A percentile compares a stretch with the other conserved stretches of the same genome.
Conservation (phyloP, 2,329 filamentous ascomycete genomes). For the Nemania abortiva region DNA sequence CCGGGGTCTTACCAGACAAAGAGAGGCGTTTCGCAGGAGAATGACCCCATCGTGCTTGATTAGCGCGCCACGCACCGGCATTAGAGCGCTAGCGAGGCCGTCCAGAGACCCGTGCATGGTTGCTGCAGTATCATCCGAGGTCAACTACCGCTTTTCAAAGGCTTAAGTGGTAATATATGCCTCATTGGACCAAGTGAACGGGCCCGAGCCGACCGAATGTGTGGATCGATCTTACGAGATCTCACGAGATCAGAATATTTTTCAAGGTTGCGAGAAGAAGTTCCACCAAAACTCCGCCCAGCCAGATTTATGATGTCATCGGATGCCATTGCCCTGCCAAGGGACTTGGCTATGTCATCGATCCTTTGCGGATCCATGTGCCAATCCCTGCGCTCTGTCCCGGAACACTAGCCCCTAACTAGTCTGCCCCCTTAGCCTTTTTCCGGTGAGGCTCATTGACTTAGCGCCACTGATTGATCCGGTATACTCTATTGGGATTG, state of each 20-base stretch:
- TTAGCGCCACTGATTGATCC: too few relatives aligned
- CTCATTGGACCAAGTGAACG: slow-evolving; percentile 10
- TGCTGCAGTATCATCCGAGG: neutral
- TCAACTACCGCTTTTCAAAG: neutral
- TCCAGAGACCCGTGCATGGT: neutral
- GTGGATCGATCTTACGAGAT: slow-evolving; percentile 18
- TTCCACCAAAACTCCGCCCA: slow-evolving; percentile 4
- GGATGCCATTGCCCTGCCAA: slow-evolving; percentile 17
- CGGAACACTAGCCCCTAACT: neutral
- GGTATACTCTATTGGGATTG: too few relatives aligned
- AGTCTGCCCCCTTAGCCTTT: neutral
- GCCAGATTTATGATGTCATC: neutral
- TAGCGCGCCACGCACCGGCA: slow-evolving; percentile 2
- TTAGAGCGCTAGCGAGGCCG: neutral
- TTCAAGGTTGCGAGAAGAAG: slow-evolving; percentile 12
- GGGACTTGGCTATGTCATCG: slow-evolving; percentile 25
- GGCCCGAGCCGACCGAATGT: slow-evolving; percentile 7
- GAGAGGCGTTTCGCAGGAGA: neutral
- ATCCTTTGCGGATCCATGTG: slow-evolving; percentile 6
- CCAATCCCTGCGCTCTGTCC: slow-evolving; percentile 5
- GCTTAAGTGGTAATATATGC: slow-evolving; percentile 10
- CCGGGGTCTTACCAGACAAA: slow-evolving; percentile 1
- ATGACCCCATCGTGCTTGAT: slow-evolving; percentile 10
- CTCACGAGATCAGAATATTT: slow-evolving; percentile 15
- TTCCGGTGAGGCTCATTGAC: too few relatives aligned